Evolutionary conservation across 1,139 yeast species (phyloP), one percentile per base, ranked within the genome.

Genomic region (Eremothecium cymbalariae): DNA sequence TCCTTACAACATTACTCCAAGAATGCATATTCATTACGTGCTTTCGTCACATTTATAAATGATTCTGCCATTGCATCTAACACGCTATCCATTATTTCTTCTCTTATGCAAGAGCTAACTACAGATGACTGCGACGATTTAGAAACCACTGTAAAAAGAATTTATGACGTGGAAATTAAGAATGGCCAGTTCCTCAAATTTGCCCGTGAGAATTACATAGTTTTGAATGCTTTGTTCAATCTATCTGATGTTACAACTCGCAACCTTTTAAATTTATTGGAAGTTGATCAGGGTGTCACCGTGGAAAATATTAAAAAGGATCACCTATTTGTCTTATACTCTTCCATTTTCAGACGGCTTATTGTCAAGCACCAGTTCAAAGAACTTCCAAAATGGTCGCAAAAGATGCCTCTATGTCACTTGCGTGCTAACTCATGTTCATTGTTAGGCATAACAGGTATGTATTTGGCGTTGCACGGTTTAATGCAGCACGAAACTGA

Each of bases 321-420:
- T 36, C 54, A 50, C 23, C 17, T 48, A 4, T 34, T 57, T 22
- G 51, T 57, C n/a, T 43, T 55, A 14, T 47, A 51, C 25, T 46
- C 59, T n/a, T 45, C 57, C 6, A 50, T 53, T 13, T 49, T 55
- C 31, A 53, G 53, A 37, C 48, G 53, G 33, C 37, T 52, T 28
- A 42, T 48, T 27, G 40, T 42, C 4, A 45, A 50, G 32, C 45
- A 44, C 21, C 52, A 53, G 29, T 49, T 32, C 24, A 29, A 33
- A 2, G 43, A 38, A 27, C 53, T 55, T 14, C 36, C 41, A 28
- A 41, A 42, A 27, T 51, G 55, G 51, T 42, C 55, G 22, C 29
- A 39, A 13, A 51, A 45, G 32, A 33, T 57, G 16, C 51, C 56
- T 19, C 18, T 50, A 2, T 21, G 26, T 7, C 39, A 42, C 4